phyloP scores from a whole-genome alignment of 2,329 filamentous ascomycete species.

The Microdochium bolleyi region DNA sequence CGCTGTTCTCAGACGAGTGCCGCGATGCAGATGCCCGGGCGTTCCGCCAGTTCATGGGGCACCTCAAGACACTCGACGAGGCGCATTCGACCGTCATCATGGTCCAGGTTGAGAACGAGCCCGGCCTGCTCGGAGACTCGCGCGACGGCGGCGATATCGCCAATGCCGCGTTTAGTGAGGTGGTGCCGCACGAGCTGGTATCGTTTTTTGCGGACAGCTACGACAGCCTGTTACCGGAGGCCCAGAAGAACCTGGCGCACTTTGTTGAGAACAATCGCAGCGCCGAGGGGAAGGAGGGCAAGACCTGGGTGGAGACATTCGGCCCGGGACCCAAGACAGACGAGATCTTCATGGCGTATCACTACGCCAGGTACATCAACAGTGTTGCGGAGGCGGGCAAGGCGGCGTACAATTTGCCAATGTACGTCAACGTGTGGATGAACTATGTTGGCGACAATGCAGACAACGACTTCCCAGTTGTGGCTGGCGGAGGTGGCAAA shows the following conservation, averaged over 20 bases:
- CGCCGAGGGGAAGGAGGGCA: not conserved
- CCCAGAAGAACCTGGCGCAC: too few relatives aligned
- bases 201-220: too few relatives aligned
- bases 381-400: constrained; percentile 25
- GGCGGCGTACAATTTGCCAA: constrained; percentile 19
- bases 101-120: constrained; percentile 51
- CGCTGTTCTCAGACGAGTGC: constrained; percentile 12
- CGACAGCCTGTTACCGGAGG: too few relatives aligned
- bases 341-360: constrained; percentile 28
- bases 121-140: constrained; percentile 41
- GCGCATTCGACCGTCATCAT: constrained; percentile 42
- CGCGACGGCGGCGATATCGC: constrained; percentile 34
- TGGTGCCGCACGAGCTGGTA: too few relatives aligned
- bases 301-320: constrained; percentile 18
- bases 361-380: constrained; percentile 22
- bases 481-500: constrained; percentile 9
- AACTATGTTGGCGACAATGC: constrained; percentile 21
- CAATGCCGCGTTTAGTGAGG: constrained; percentile 26
- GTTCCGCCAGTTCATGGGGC: constrained; percentile 18
- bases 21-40: constrained; percentile 15
- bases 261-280: too few relatives aligned
- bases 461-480: constrained; percentile 18
- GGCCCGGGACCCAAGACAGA: constrained; percentile 17
- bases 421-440: constrained; percentile 28
- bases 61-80: constrained; percentile 32